Evolutionary conservation across 1,139 yeast genomes (phyloP), one percentile per base, ranked within the genome.

Genomic region (Debaryomyces sp.): DNA sequence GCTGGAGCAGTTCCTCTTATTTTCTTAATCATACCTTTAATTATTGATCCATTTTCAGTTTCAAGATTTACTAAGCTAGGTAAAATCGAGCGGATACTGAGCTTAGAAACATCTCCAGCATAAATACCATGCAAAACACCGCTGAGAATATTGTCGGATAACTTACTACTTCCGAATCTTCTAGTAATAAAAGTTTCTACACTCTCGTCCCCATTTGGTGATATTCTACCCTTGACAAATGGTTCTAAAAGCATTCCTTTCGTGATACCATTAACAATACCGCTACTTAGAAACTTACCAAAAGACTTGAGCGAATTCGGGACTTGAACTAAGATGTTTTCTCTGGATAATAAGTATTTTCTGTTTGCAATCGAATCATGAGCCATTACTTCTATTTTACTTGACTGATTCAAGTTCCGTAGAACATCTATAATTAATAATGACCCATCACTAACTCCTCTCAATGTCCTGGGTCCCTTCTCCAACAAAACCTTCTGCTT

Each of bases 91-190:
- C 79, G 70, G 0, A 87, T 82, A 67, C 96, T 88, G 41, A 94
- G 69, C 50, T 80, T 73, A 9, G 77, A 62, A 3, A 84, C 77
- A 64, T 92, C 96, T 1, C 96, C 97, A 5, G 96, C 97, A 64
- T 91, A 94, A 1, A 94, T 84, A 0, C 99, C 99, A 60, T 91
- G 91, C 61, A 87, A 73, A 4, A 92, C 70, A 0, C 97, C 98
- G 64, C 96, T 89, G 15, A 87, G 67, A 12, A 94, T 68, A 48
- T 88, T 84, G 44, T 81, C 80, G 2, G 89, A 78, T 6, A 90
- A 54, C 1, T 66, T 62, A 5, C 77, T 73, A 18, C 60, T 62
- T 2, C 92, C 91, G 59, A 91, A 85, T 50, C 97, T 70, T 54
- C 98, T 72, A 1, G 72, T 61, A 35, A 92, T 66, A 60, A 91